These are phyloP conservation scores for Pyricularia pennisetigena DNA, from an alignment of 2,329 filamentous ascomycete species.

Conservation along the genomic window DNA sequence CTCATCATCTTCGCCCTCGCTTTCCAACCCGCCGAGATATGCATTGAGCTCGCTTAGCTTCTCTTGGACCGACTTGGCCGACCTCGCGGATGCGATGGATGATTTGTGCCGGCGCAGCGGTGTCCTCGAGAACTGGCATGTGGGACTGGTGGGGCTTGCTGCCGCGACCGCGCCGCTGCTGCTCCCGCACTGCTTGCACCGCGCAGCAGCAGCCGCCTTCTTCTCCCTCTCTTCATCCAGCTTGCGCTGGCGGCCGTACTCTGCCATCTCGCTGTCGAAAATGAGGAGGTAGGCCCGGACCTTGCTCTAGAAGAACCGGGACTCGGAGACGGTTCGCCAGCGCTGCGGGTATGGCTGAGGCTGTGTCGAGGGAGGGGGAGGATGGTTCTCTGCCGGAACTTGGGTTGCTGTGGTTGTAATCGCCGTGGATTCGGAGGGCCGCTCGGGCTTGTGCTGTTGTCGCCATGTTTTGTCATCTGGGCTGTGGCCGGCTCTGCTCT, in stretches of 20 bases:
- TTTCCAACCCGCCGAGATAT: neutral
- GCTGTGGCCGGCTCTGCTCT: neutral
- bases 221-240: neutral
- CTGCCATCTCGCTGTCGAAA: neutral
- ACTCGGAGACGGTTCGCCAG: neutral
- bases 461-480: neutral
- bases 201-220: neutral
- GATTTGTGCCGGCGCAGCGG: neutral
- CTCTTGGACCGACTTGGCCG: neutral
- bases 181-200: neutral
- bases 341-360: neutral
- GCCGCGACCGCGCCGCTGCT: neutral
- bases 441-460: neutral
- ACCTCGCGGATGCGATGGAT: neutral
- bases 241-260: neutral
- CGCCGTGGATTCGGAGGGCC: neutral
- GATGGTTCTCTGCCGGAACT: neutral
- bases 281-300: constrained; percentile 1
- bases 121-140: neutral
- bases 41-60: neutral
- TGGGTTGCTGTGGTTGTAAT: neutral
- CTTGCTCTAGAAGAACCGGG: neutral
- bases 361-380: neutral
- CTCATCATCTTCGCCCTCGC: neutral
- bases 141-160: neutral